Evolutionary conservation across 768 basidiomycete genomes (phyloP).

Genomic region (Calvatia gigantea): DNA sequence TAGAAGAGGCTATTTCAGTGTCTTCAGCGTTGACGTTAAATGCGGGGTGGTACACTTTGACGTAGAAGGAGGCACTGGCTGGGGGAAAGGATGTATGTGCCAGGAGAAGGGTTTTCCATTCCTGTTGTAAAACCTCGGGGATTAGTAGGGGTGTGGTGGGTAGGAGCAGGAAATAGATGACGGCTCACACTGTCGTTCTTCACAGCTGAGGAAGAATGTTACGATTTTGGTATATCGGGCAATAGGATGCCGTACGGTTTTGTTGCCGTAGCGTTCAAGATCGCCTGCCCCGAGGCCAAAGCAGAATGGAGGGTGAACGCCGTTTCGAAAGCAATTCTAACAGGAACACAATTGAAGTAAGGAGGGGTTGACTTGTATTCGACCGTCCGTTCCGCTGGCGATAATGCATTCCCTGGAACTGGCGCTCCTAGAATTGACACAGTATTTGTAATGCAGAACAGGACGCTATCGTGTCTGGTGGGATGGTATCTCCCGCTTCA

Average conservation of each 20-base stretch:
- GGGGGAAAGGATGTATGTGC: slow-evolving; percentile 57
- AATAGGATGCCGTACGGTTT: slow-evolving; percentile 71
- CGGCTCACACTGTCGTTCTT: slow-evolving; percentile 66
- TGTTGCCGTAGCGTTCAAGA: slow-evolving; percentile 72
- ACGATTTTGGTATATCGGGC: slow-evolving; percentile 76
- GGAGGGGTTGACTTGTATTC: no score
- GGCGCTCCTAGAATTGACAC: no score
- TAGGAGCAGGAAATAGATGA: neutral
- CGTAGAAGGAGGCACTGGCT: slow-evolving; percentile 75
- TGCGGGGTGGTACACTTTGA: slow-evolving; percentile 77
- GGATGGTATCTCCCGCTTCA: no score
- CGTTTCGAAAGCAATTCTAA: no score
- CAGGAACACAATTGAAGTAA: no score
- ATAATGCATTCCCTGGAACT: no score
- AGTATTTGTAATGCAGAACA: no score
- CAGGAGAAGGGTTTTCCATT: slow-evolving; percentile 65
- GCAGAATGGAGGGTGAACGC: no score
- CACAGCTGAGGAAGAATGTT: slow-evolving; percentile 75
- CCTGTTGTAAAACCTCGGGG: slow-evolving; percentile 37
- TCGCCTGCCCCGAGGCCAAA: slow-evolving; percentile 80
- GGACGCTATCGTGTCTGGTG: no score
- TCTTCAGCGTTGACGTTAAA: slow-evolving; percentile 82
- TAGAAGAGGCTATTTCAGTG: slow-evolving; percentile 50
- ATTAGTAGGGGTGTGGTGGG: neutral
- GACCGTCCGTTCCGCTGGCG: no score